Base-by-base conservation (phyloP, 2,329 filamentous ascomycete species). In the Cadophora luteo-olivacea region DNA sequence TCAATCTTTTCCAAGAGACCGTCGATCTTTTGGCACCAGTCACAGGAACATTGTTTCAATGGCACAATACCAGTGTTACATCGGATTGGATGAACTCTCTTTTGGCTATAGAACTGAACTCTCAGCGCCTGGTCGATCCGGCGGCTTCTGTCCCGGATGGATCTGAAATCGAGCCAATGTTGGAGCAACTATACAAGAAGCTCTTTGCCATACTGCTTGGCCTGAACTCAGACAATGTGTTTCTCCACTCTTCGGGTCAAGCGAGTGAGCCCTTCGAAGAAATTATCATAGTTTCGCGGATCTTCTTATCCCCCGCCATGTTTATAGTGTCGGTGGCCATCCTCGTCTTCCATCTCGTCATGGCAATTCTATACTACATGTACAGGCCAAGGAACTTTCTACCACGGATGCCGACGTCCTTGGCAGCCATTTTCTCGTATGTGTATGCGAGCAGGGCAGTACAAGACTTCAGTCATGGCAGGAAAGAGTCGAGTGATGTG, bases 41-140 rank as follows among this genome's bases (percentile, higher is more conserved):
- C 33, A 5, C 33, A 36, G 33, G 33, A 4, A 36, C 4, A 36
- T 9, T 32, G 49, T 7, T 69, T 71, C 22, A 41, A 16, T 86
- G 82, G 81, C 86, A 87, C 70, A 86, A 84, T 65, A 80, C 85
- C 54, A 81, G 77, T 0, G 74, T 80, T 1, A 76, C 84, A 0
- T 73, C 72, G 0, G 83, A 85, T 51, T 86, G 82, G 77, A 74
- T 84, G 36, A 85, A 82, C 60, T 82, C 86, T 38, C 78, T 88
- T n/a, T 70, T 85, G 0, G 73, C 74, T 0, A 51, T 77, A 0
- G 29, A 64, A 0, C 72, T 60, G 0, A 80, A 82, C 2, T 77
- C 72, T 3, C 77, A 75, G 0, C 60, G 70, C 0, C 22, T 83
- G 0, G 36, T 87, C 0, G 80, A 78, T 63, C 80, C 83, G 0